Conservation (phyloP, 306 rosid genomes). For the Ochetophila trinervis region DNA sequence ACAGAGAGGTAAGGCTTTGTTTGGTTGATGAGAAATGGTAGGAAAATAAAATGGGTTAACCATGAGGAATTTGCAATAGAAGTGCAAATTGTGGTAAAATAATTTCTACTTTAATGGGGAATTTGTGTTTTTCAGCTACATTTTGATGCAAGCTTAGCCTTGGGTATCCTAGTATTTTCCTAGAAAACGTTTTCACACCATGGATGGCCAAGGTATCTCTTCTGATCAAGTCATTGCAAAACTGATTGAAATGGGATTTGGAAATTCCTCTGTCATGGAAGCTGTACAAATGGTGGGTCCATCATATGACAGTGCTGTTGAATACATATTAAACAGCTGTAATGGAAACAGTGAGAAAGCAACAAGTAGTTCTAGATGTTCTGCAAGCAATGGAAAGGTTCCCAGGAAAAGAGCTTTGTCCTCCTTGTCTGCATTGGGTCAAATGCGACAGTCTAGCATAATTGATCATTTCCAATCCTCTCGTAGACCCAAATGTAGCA, state of each 20-base stretch:
- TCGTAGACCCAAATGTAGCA: conserved; percentile 27
- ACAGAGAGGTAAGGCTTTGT: too few relatives aligned
- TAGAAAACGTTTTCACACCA: conserved; percentile 21
- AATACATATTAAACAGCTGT: conserved; percentile 40
- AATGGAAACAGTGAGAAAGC: conserved; percentile 18
- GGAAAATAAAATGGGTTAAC: too few relatives aligned
- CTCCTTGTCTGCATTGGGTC: conserved; percentile 15
- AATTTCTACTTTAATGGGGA: too few relatives aligned
- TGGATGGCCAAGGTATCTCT: conserved; percentile 34
- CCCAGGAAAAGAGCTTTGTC: conserved; percentile 34
- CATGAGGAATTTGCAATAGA: too few relatives aligned
- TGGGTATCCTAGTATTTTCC: not conserved
- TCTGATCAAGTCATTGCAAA: conserved; percentile 43
- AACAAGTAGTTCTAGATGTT: conserved; percentile 28
- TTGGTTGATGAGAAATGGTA: too few relatives aligned
- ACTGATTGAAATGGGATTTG: conserved; percentile 71
- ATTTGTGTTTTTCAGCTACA: too few relatives aligned
- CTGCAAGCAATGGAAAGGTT: conserved; percentile 11
- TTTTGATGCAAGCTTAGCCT: not conserved
- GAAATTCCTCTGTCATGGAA: conserved; percentile 30
- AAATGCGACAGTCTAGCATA: conserved; percentile 60
- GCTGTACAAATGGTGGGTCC: conserved; percentile 53
- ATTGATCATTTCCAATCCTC: conserved; percentile 53
- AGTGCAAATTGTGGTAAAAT: too few relatives aligned
- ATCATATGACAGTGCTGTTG: conserved; percentile 44